phyloP scores from a whole-genome alignment of 1,139 yeast genomes.

The Hyphopichia wangnamkhiaoensis region DNA sequence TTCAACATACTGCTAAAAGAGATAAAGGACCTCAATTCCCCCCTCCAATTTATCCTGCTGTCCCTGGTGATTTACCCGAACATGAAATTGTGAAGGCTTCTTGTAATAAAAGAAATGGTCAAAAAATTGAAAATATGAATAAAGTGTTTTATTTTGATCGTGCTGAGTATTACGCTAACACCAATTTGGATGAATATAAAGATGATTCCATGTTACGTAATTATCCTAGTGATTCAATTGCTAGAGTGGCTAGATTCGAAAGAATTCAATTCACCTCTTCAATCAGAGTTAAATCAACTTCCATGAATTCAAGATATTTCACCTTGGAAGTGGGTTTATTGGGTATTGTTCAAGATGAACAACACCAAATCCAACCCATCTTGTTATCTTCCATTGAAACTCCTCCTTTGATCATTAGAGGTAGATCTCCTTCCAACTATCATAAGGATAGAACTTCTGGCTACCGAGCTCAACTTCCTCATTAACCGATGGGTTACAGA shows the following conservation, averaged over 20 bases:
- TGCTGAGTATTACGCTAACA: slow-evolving; percentile 33
- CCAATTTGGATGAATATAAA: slow-evolving; percentile 29
- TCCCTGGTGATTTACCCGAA: slow-evolving; percentile 59
- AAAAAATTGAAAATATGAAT: slow-evolving; percentile 49
- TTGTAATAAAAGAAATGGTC: slow-evolving; percentile 56
- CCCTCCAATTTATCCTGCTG: slow-evolving; percentile 59
- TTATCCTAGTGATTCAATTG: slow-evolving; percentile 52
- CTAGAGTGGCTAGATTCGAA: slow-evolving; percentile 66
- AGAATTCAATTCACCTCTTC: slow-evolving; percentile 69
- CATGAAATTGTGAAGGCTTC: slow-evolving; percentile 60
- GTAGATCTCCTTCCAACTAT: slow-evolving; percentile 69
- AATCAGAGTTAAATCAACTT: slow-evolving; percentile 52
- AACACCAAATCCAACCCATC: slow-evolving; percentile 39
- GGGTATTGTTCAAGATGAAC: slow-evolving; percentile 47
- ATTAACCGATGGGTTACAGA: not conserved
- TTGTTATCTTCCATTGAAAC: slow-evolving; percentile 50
- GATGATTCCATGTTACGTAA: slow-evolving; percentile 39
- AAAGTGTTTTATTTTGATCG: slow-evolving; percentile 50
- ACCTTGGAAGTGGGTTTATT: slow-evolving; percentile 57
- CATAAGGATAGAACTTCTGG: slow-evolving; percentile 44
- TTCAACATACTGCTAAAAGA: slow-evolving; percentile 71
- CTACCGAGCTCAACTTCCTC: slow-evolving; percentile 26
- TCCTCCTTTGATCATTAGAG: slow-evolving; percentile 66
- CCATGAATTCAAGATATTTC: slow-evolving; percentile 48
- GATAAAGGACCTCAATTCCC: slow-evolving; percentile 70